Percentiles rank a stretch among this genome's conserved stretches.
Evolutionary conservation across 1,284 basidiomycete species (phyloP).

Genomic region (Cutaneotrichosporon sp.): DNA sequence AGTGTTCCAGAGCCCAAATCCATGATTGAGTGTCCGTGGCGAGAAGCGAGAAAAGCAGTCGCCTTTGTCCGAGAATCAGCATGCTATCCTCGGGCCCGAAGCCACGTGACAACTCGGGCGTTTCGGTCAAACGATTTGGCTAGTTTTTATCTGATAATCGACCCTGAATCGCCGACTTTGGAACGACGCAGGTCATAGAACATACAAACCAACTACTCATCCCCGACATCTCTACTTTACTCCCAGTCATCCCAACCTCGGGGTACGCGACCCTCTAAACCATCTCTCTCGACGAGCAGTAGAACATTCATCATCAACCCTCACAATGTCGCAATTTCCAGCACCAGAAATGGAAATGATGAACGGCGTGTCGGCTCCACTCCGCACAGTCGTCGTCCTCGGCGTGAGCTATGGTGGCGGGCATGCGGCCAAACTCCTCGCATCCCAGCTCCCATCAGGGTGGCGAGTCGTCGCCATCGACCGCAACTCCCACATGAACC

Average conservation of each 20-base stretch:
- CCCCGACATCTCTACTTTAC: too few species aligned
- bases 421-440: conserved; percentile 62
- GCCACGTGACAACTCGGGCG: neutral
- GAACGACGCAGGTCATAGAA: neutral
- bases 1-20: neutral
- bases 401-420: conserved; percentile 63
- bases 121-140: neutral
- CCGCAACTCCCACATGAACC: conserved; percentile 61
- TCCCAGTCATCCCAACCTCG: neutral
- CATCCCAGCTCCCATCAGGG: conserved; percentile 59
- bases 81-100: neutral
- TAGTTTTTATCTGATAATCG: neutral
- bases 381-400: conserved; percentile 60
- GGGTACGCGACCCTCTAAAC: neutral
- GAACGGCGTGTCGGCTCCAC: neutral
- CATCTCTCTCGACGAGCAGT: neutral
- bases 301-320: neutral
- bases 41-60: neutral
- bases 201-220: too few species aligned
- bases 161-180: neutral
- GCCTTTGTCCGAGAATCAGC: neutral
- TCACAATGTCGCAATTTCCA: neutral
- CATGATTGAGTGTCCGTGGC: neutral
- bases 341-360: neutral
- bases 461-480: conserved; percentile 72